Conservation (phyloP, 2,329 filamentous ascomycete genomes). For the Orbilia quercus region DNA sequence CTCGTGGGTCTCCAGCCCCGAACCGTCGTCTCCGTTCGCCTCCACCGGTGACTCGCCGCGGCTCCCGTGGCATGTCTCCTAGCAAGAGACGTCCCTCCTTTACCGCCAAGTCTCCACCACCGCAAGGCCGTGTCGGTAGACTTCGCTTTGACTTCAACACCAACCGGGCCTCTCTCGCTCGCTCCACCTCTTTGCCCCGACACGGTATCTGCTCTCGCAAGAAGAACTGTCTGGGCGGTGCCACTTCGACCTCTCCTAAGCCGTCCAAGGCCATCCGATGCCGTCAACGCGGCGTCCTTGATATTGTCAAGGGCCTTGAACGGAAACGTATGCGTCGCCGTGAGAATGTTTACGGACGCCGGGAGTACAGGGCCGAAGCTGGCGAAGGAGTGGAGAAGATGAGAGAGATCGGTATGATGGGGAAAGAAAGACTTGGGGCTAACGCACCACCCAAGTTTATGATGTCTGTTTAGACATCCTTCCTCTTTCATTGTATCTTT, state of each 20-base stretch:
- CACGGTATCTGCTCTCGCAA: conserved; percentile 63
- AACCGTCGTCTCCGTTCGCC: conserved; percentile 62
- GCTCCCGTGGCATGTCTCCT: conserved; percentile 62
- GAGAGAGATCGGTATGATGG: conserved; percentile 87
- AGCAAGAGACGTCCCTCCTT: conserved; percentile 70
- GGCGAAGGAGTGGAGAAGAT: conserved; percentile 93
- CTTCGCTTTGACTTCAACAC: conserved; percentile 67
- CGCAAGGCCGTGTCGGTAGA: conserved; percentile 67
- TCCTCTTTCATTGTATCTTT: conserved; percentile 36
- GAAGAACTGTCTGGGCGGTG: conserved; percentile 57
- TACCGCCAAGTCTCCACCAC: conserved; percentile 74
- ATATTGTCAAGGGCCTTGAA: conserved; percentile 96
- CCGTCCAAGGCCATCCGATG: conserved; percentile 63
- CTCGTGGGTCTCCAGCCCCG: conserved; percentile 63
- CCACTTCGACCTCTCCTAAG: conserved; percentile 58
- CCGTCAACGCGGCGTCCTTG: conserved; percentile 90
- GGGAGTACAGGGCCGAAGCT: conserved; percentile 77
- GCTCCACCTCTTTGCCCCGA: conserved; percentile 84
- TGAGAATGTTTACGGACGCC: conserved; percentile 89
- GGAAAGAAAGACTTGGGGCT: conserved; percentile 67
- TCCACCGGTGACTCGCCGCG: conserved; percentile 60
- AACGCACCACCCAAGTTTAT: conserved; percentile 58
- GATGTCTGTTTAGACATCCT: conserved; percentile 57
- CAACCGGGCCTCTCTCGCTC: conserved; percentile 78
- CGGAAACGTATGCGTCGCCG: conserved; percentile 91